Base-by-base conservation (phyloP, 164 flowering plant genomes). In the Cinnamomum chago region DNA sequence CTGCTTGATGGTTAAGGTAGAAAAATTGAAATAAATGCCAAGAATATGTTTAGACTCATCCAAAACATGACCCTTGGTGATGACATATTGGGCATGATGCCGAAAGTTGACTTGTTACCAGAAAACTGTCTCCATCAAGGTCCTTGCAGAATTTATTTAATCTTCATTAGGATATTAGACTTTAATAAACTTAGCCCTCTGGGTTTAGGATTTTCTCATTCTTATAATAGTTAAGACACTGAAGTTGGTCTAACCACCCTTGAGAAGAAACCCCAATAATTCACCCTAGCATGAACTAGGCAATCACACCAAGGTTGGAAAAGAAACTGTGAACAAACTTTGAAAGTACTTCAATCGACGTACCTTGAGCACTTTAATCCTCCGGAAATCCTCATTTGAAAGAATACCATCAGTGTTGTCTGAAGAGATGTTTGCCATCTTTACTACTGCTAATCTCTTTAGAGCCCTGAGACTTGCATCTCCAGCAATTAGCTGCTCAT, bases 321-420 rank as follows among this genome's bases (percentile, higher is more conserved):
- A 67, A 30, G 33, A 15, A 68, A 52, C 6, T 9, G 18, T 9
- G 50, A 24, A 70, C 73, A 62, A 47, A 25, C 14, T n/a, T 50
- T 65, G 6, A 17, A 55, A 55, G 60, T 55, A 20, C 60, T 55
- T n/a, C 17, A 40, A 40, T 6, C 9, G 76, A 67, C 72, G 70
- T 71, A 95, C 98, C 96, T 95, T 85, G 50, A 87, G 72, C 73
- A 93, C 90, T 80, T 85, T 93, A 68, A 95, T 95, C 80, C 84
- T 84, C 72, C 80, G 82, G 85, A 93, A 95, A 73, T 95, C 97
- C 77, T 95, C 97, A 76, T 93, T 89, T 65, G 98, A 92, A 76
- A 90, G 91, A 79, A 95, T 83, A 33, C 91, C 91, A 86, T 88
- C 99, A 4, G 75, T 35, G 47, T 80, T 15, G n/a, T 77, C 86